Base-by-base conservation (phyloP, 257 asterid species). In the Primulina tabacum region DNA sequence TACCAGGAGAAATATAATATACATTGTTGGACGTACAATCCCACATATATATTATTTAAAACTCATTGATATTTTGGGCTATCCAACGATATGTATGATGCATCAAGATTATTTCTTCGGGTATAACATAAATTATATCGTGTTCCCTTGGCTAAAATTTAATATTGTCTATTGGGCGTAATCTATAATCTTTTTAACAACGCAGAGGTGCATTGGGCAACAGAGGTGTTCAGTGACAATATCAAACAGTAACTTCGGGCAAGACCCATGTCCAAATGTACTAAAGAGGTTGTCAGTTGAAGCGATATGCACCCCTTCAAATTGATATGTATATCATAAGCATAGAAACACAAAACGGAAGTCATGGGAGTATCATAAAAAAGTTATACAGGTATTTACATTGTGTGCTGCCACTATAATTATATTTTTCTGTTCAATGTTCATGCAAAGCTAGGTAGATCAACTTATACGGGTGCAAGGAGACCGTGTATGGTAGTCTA, bases 191-290 rank as follows among this genome's bases (percentile, higher is more conserved):
- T 43, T 43, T 29, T n/a, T 35, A 65, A 68, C 67, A 63, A 66
- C 69, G 82, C 95, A 93, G 99, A 87, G 68, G 76, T 93, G 99
- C 83, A 50, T 89, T 18, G 99, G 97, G 70, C 75, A 75, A 53
- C 89, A 82, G 64, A 75, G 74, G 52, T 93, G 99, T 79, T 40
- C 94, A 4, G 94, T 93, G 20, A 35, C 91, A 7, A 86, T 93
- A 77, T 79, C 97, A 65, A 89, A 81, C 80, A 82, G 80, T 56
- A 87, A 86, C 69, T 93, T 93, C 56, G 95, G 88, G 61, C 81
- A 71, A 18, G 99, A 93, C 76, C 99, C 99, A 29, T 93, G 99
- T 67, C 91, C 96, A 4, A 83, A 84, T 1, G 90, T 86, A 70
- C 70, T 87, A 57, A 93, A 93, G 74, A 81, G 95, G 76, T 71